phyloP scores from a whole-genome alignment of 768 basidiomycete genomes.

The Lactarius evosmus region DNA sequence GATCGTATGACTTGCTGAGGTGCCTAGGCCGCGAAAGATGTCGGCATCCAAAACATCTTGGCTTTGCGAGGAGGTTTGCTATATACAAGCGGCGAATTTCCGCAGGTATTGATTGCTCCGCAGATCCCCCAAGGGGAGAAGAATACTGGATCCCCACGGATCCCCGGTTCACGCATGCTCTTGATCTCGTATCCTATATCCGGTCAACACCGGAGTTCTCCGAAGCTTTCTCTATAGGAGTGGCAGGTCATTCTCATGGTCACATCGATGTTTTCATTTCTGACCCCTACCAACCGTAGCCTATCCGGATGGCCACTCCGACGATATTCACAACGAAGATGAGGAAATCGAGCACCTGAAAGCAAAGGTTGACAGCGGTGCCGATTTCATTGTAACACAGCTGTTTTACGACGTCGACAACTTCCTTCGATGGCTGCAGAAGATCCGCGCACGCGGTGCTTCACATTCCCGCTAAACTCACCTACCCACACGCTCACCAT shows the following conservation, averaged over 20 bases:
- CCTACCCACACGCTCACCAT: neutral
- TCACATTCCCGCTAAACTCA: neutral
- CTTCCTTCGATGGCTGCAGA: slow-evolving; percentile 76
- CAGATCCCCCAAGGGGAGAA: slow-evolving; percentile 90
- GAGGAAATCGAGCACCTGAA: slow-evolving; percentile 68
- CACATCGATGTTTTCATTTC: neutral
- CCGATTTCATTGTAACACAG: slow-evolving; percentile 94
- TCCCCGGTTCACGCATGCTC: slow-evolving; percentile 75
- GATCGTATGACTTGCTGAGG: neutral
- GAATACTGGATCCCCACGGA: slow-evolving; percentile 91
- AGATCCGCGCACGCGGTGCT: slow-evolving; percentile 67
- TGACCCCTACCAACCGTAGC: slow-evolving; percentile 42
- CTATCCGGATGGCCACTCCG: slow-evolving; percentile 88
- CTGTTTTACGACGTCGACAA: slow-evolving; percentile 94
- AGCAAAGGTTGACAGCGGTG: slow-evolving; percentile 89
- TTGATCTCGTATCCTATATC: slow-evolving; percentile 92
- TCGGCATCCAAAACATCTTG: slow-evolving; percentile 85
- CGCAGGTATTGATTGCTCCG: neutral
- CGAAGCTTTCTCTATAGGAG: slow-evolving; percentile 88
- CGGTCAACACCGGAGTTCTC: slow-evolving; percentile 71
- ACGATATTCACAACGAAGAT: slow-evolving; percentile 55
- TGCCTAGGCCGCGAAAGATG: slow-evolving; percentile 65
- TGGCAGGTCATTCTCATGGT: slow-evolving; percentile 61
- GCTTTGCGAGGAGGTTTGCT: slow-evolving; percentile 84
- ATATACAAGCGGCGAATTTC: neutral